Evolutionary conservation across 2,329 filamentous ascomycete genomes (phyloP).

Genomic region (Fusarium sublunatum): DNA sequence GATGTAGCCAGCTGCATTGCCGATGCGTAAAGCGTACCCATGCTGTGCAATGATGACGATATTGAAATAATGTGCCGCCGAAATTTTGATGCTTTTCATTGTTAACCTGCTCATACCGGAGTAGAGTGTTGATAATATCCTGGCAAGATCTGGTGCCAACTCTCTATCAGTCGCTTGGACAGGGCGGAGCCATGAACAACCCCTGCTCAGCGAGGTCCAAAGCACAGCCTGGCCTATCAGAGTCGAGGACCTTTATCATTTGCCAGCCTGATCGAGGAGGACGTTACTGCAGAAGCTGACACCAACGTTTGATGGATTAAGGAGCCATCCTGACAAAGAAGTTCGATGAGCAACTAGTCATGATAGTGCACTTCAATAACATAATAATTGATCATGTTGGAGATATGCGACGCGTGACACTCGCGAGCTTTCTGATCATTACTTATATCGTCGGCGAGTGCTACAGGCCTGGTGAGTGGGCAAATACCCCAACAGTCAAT

Average conservation of each 20-base stretch:
- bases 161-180: conserved; percentile 2
- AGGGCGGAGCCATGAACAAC: conserved; percentile 2
- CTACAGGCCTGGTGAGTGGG: conserved; percentile 28
- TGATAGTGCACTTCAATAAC: neutral
- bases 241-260: neutral
- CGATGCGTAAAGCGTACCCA: neutral
- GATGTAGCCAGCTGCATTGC: neutral
- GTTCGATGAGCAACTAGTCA: neutral
- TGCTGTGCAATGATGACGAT: neutral
- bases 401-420: too few species aligned
- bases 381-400: too few species aligned
- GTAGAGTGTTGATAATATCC: conserved; percentile 12
- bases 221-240: conserved; percentile 20
- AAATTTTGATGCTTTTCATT: neutral
- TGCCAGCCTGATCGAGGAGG: neutral
- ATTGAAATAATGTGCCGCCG: neutral
- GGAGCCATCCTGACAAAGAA: neutral
- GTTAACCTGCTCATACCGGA: neutral
- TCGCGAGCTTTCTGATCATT: conserved; percentile 7
- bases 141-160: conserved; percentile 1
- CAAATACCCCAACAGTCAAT: conserved; percentile 6
- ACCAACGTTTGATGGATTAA: neutral
- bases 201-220: conserved; percentile 10
- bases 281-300: neutral
- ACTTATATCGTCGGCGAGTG: conserved; percentile 42